phyloP scores from a whole-genome alignment of 2,329 filamentous ascomycete species.

The Dactylellina sp. region DNA sequence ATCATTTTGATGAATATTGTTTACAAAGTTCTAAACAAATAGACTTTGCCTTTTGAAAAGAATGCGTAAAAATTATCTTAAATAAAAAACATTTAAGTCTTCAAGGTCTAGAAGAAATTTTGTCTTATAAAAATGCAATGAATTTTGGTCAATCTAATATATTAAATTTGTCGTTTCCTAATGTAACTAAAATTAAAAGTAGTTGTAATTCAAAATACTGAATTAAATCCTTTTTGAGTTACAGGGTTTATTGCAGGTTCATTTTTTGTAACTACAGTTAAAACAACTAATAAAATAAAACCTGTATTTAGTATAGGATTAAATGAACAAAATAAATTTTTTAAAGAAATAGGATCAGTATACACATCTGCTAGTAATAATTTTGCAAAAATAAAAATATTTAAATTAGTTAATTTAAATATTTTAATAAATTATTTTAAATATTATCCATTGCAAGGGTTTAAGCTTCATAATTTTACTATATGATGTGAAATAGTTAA shows the following conservation, averaged over 20 bases:
- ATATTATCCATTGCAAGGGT: not conserved
- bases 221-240: constrained; percentile 9
- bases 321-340: constrained; percentile 1
- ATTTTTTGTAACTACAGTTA: not conserved
- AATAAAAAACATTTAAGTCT: constrained; percentile 19
- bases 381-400: not conserved
- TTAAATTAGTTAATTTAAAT: constrained; percentile 8
- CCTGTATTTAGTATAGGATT: not conserved
- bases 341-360: not conserved
- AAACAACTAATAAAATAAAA: not conserved
- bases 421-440: constrained; percentile 1
- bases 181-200: constrained; percentile 8
- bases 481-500: constrained; percentile 10
- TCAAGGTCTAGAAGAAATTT: constrained; percentile 55
- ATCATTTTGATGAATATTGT: too few relatives aligned
- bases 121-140: constrained; percentile 56
- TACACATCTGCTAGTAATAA: too few relatives aligned
- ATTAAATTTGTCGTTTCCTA: constrained; percentile 56
- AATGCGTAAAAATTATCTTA: constrained; percentile 9
- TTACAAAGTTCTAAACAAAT: constrained; percentile 12
- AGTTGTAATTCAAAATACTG: not conserved
- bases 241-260: constrained; percentile 5
- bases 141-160: constrained; percentile 57
- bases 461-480: constrained; percentile 8
- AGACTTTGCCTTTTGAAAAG: constrained; percentile 23